phyloP scores from a whole-genome alignment of 495 filamentous ascomycete species.

The Aspergillus ellipticus region DNA sequence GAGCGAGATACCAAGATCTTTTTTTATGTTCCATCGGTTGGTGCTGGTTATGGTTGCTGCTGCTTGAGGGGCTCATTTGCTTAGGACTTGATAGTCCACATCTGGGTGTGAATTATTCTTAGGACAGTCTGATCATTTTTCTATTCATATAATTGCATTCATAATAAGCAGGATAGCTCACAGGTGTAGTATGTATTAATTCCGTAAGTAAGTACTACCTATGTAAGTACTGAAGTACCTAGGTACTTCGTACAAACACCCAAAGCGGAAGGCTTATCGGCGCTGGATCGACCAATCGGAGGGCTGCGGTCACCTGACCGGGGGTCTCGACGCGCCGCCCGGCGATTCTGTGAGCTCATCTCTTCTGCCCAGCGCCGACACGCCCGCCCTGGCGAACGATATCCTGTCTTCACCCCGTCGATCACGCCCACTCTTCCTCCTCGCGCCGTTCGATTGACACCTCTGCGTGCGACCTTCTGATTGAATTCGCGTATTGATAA shows the following conservation, averaged over 20 bases:
- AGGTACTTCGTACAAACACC: too few species aligned
- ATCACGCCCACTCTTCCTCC: background rate
- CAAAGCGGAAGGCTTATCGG: constrained; percentile 12
- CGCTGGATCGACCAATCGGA: constrained; percentile 5
- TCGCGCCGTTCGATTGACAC: background rate
- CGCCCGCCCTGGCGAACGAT: constrained; percentile 10
- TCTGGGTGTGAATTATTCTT: background rate
- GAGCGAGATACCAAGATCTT: constrained; percentile 48
- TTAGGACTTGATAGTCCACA: background rate
- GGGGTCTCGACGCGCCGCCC: constrained; percentile 34
- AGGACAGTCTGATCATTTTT: background rate
- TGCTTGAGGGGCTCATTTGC: constrained; percentile 5
- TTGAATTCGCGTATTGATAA: background rate
- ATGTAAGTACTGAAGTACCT: too few species aligned
- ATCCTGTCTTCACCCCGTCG: background rate
- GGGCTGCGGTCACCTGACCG: constrained; percentile 33
- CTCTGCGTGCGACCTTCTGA: constrained; percentile 6
- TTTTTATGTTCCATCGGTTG: constrained; percentile 19
- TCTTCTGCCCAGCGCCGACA: constrained; percentile 27
- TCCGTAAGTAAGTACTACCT: too few species aligned
- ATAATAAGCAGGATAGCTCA: background rate
- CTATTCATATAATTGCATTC: too few species aligned
- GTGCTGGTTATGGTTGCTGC: background rate
- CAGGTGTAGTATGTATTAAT: too few species aligned
- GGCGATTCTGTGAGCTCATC: constrained; percentile 32